Evolutionary conservation across 495 filamentous ascomycete species (phyloP).

Genomic region (Podospora australis): DNA sequence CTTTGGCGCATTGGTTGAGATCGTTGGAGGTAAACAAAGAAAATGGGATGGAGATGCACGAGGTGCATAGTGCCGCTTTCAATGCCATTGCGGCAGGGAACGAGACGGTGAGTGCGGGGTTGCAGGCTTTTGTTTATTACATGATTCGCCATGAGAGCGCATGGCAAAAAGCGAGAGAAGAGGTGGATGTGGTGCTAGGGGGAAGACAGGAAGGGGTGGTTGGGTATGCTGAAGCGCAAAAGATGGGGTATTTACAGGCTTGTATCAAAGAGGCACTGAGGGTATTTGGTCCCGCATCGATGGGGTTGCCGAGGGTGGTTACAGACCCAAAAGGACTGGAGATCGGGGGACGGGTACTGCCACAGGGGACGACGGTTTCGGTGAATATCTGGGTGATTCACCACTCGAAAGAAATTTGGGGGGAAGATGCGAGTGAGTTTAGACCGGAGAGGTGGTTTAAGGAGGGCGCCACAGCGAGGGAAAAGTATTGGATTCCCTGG

Average conservation of each 20-base stretch:
- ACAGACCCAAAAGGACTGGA: conserved; percentile 38
- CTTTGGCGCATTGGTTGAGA: conserved; percentile 41
- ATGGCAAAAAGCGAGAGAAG: conserved; percentile 24
- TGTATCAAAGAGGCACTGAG: conserved; percentile 57
- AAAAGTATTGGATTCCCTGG: conserved; percentile 34
- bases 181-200: conserved; percentile 30
- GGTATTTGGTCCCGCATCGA: conserved; percentile 46
- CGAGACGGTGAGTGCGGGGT: conserved; percentile 37
- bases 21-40: conserved; percentile 32
- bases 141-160: conserved; percentile 27
- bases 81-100: conserved; percentile 39
- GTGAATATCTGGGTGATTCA: conserved; percentile 43
- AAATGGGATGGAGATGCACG: conserved; percentile 33
- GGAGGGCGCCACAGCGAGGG: conserved; percentile 17
- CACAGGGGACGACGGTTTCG: conserved; percentile 32
- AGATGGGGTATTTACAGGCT: conserved; percentile 38
- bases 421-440: conserved; percentile 32
- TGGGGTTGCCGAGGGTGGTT: conserved; percentile 44
- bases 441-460: conserved; percentile 40
- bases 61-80: conserved; percentile 34
- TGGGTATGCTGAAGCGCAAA: conserved; percentile 41
- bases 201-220: conserved; percentile 26
- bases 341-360: conserved; percentile 10
- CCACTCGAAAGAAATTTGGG: conserved; percentile 32
- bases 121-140: conserved; percentile 33